Conservation (phyloP, 495 filamentous ascomycete genomes). For the Hyphodiscus hymeniophilus region DNA sequence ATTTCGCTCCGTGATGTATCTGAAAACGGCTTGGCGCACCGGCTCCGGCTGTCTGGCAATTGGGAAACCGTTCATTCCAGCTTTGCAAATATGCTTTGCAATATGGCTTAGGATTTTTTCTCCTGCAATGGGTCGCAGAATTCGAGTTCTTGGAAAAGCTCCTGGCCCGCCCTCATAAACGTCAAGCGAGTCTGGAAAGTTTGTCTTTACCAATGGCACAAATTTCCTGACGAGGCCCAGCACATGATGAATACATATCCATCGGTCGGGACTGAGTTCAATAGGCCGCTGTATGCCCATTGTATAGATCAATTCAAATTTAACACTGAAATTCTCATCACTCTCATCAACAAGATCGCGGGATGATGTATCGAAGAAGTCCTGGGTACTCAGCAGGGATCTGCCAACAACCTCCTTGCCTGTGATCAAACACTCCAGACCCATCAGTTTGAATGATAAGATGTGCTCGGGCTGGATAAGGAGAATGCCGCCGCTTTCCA, state of each 20-base stretch:
- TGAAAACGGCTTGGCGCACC: conserved; percentile 30
- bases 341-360: conserved; percentile 59
- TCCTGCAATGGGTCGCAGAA: conserved; percentile 7
- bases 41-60: conserved; percentile 29
- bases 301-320: conserved; percentile 60
- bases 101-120: background rate
- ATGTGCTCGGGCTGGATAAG: conserved; percentile 62
- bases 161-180: background rate
- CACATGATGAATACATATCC: conserved; percentile 49
- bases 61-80: conserved; percentile 32
- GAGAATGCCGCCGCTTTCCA: conserved; percentile 40
- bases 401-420: conserved; percentile 20
- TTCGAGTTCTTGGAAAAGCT: conserved; percentile 12
- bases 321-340: conserved; percentile 54
- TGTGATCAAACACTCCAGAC: conserved; percentile 38
- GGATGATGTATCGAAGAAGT: conserved; percentile 29
- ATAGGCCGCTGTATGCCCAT: conserved; percentile 48
- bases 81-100: conserved; percentile 26
- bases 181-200: conserved; percentile 12
- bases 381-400: conserved; percentile 32
- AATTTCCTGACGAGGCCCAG: conserved; percentile 33
- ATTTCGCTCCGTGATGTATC: conserved; percentile 33
- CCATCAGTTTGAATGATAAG: conserved; percentile 60
- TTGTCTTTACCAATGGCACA: background rate
- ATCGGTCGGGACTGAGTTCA: conserved; percentile 50